Evolutionary conservation across 805 yeast species (phyloP), one percentile per base, ranked within the genome.

Genomic region (Pichia cabralensis): DNA sequence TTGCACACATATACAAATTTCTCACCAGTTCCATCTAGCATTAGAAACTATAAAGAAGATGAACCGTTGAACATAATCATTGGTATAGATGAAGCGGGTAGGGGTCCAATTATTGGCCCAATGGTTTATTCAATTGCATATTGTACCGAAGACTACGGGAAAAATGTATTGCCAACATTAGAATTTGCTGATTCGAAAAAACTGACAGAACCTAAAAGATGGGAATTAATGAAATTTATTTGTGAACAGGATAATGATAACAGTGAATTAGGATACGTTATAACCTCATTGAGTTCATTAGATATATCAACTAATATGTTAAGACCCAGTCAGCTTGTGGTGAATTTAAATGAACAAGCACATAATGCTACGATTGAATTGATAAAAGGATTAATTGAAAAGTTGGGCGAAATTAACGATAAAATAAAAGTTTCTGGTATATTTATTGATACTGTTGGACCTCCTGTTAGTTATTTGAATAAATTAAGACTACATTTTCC

Each of bases 71-170:
- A 17, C 11, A 33, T 37, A 11, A 66, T 77, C 8, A 57, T 92
- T 9, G 99, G 99, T 1, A 95, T 92, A 1, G 99, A 92, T 56
- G 99, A 92, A 54, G 99, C 99, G 0, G 99, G 99, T 1, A 68
- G 99, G 45, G 99, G 99, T 0, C 99, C 99, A 0, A 96, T 94
- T 0, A 49, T 94, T 26, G 98, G 98, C 0, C 94, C 97, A 0
- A 92, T 92, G 98, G 98, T 92, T 2, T 92, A 92, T 51, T 95
- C 95, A 3, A 64, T 85, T 6, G 76, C 92, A 3, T 92, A 85
- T 52, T 78, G 94, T 42, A 57, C 76, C 10, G 65, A 68, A 31
- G 55, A 61, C 0, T 81, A 72, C 37, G 68, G 64, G 21, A 50
- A 58, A 1, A 52, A 66, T 14, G 19, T 30, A 3, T 65, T 80